Percentiles rank a stretch among this genome's conserved stretches.
Conservation (phyloP, 768 basidiomycete genomes). For the Termitomyces sp. region DNA sequence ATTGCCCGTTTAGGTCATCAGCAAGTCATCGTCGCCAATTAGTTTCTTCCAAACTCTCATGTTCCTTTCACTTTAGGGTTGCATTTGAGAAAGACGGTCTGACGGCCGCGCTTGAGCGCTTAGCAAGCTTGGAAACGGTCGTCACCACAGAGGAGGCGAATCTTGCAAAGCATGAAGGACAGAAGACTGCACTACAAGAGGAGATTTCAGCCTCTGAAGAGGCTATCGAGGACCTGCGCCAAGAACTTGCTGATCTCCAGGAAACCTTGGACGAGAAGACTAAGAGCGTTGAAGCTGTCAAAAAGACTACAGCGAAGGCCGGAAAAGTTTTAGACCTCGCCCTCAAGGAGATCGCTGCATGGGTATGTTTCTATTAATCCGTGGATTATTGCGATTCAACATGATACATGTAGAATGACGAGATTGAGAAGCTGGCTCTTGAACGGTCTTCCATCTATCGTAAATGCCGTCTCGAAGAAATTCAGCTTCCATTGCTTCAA, state of each 20-base stretch:
- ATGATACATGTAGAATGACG: conserved; percentile 45
- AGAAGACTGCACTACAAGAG: conserved; percentile 48
- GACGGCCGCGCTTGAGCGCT: conserved; percentile 57
- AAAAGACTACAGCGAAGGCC: conserved; percentile 65
- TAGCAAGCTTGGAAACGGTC: conserved; percentile 49
- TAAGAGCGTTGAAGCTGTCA: conserved; percentile 71
- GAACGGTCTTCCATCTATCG: conserved; percentile 87
- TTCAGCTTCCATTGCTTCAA: conserved; percentile 69
- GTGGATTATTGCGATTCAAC: not conserved
- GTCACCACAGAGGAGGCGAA: conserved; percentile 50
- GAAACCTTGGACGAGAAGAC: conserved; percentile 70
- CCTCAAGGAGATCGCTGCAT: conserved; percentile 83
- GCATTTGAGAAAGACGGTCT: conserved; percentile 83
- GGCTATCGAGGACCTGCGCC: conserved; percentile 51
- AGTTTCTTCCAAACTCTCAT: not conserved
- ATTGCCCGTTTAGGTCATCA: conserved; percentile 83
- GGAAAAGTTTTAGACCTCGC: conserved; percentile 80
- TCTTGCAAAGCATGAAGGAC: conserved; percentile 49
- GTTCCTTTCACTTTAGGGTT: conserved; percentile 39
- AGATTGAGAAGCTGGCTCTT: conserved; percentile 83
- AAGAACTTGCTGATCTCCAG: conserved; percentile 58
- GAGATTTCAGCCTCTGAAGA: conserved; percentile 61
- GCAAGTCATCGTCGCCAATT: conserved; percentile 38
- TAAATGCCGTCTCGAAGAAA: conserved; percentile 91
- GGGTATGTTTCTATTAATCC: conserved; percentile 40